Conservation (phyloP, 2,329 filamentous ascomycete genomes). For the Aspergillus thermomutatus region DNA sequence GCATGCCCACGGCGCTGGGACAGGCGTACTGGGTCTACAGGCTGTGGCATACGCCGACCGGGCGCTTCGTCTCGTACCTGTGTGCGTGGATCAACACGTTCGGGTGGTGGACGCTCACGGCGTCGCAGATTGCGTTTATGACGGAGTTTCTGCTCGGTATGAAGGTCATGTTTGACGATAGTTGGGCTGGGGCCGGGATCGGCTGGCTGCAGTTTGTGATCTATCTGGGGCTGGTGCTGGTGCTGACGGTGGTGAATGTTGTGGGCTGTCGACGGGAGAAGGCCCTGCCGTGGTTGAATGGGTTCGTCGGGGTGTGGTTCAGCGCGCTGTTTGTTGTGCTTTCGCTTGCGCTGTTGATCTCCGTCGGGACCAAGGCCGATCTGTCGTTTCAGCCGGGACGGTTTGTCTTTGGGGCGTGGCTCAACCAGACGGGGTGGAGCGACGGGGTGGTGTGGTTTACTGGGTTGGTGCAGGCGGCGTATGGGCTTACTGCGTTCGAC, state of each 20-base stretch:
- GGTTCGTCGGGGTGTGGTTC: constrained; percentile 55
- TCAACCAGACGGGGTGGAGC: constrained; percentile 51
- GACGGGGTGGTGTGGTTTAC: constrained; percentile 58
- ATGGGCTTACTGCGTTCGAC: constrained; percentile 57
- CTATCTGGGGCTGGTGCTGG: constrained; percentile 49
- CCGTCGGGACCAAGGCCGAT: constrained; percentile 46
- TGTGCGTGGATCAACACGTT: constrained; percentile 61
- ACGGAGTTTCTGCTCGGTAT: constrained; percentile 56
- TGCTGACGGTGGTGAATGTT: constrained; percentile 51
- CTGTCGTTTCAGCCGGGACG: constrained; percentile 48
- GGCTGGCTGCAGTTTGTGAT: constrained; percentile 57
- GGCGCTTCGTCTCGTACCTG: constrained; percentile 54
- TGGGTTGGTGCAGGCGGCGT: constrained; percentile 56
- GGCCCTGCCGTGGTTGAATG: constrained; percentile 53
- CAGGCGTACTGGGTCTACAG: constrained; percentile 58
- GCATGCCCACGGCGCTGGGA: constrained; percentile 59
- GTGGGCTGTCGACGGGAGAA: constrained; percentile 50
- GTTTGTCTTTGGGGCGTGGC: constrained; percentile 54
- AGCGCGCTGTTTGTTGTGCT: constrained; percentile 52
- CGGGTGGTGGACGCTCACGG: constrained; percentile 57
- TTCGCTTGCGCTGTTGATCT: constrained; percentile 50
- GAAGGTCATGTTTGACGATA: constrained; percentile 51
- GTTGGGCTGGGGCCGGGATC: constrained; percentile 44
- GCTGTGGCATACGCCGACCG: constrained; percentile 38
- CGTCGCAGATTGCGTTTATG: constrained; percentile 58